Percentiles rank a stretch among this genome's conserved stretches.
phyloP scores from a whole-genome alignment of 2,329 filamentous ascomycete genomes.

The Parascedosporium putredinis region DNA sequence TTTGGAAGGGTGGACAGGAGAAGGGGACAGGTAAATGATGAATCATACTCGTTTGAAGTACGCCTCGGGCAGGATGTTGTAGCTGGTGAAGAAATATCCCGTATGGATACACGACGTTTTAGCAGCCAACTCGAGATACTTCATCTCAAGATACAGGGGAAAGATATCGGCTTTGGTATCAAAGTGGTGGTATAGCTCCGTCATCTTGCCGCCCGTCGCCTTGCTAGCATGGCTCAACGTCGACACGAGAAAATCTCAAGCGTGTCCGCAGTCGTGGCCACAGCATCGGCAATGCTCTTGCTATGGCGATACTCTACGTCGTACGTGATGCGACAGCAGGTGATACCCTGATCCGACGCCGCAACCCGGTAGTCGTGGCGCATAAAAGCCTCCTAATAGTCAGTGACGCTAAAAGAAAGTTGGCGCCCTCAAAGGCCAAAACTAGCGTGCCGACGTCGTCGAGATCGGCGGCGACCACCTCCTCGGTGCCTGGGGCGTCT shows the following conservation, averaged over 20 bases:
- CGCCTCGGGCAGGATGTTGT: conserved; percentile 31
- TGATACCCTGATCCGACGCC: conserved; percentile 20
- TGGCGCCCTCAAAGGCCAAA: conserved; percentile 32
- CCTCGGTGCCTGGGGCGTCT: conserved; percentile 27
- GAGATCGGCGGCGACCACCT: conserved; percentile 34
- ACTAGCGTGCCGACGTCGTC: conserved; percentile 29
- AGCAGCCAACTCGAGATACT: conserved; percentile 26
- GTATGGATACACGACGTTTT: conserved; percentile 28
- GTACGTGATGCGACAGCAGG: conserved; percentile 32
- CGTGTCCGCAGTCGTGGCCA: conserved; percentile 26
- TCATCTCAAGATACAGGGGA: conserved; percentile 32
- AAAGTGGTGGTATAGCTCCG: conserved; percentile 42
- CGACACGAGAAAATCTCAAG: conserved; percentile 40
- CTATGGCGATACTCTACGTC: conserved; percentile 40
- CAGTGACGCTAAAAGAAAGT: conserved; percentile 42
- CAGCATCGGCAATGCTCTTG: conserved; percentile 40
- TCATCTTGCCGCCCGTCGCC: conserved; percentile 33
- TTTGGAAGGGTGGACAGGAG: neutral
- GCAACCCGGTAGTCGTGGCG: conserved; percentile 26
- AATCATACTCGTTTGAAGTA: conserved; percentile 34
- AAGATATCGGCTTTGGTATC: conserved; percentile 38
- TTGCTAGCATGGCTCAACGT: conserved; percentile 37
- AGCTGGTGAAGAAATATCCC: conserved; percentile 34
- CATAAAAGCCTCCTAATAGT: conserved; percentile 44
- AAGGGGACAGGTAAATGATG: neutral